Evolutionary conservation across 169 alveolate genomes (phyloP), one percentile per base, ranked within the genome.

Genomic region (Fabrea salina): DNA sequence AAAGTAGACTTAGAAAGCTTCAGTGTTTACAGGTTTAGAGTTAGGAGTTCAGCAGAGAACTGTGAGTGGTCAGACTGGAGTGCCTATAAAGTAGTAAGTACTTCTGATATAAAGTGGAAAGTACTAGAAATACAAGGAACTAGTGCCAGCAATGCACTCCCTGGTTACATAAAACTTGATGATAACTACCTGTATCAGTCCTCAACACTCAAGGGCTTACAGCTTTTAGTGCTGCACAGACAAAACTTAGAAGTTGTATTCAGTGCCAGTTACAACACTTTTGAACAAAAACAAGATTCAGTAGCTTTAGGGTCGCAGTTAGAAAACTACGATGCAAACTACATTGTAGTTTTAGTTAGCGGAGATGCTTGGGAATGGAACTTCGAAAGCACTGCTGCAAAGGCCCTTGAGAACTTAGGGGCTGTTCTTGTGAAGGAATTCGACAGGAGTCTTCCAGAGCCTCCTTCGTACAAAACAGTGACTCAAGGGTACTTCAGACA

Each of bases 401-500:
- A 32, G 35, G 75, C 75, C n/a, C 16, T 64, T 3, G 19, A 19
- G n/a, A 33, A 64, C 6, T 56, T 64, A 39, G 75, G 75, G 19
- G 75, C 57, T 19, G 16, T 22, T 5, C 30, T 64, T 13, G 41
- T 33, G 35, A 22, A 22, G 30, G 35, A 19, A 22, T 40, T 37
- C 19, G 39, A 33, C 13, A 32, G 30, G n/a, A 37, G 19, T 5
- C 19, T 32, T 37, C 54, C 75, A 2, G 7, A 39, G 4, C n/a
- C 16, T 4, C 75, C 75, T 33, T 22, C 35, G 11, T 64, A 64
- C 30, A 37, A 37, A 37, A 37, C 54, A 6, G 75, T 22, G 6
- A 33, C 27, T 2, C 25, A 25, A n/a, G 50, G 82, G n/a, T 66
- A 71, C 47, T 51, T 59, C 35, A 41, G 70, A 13, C 86, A 79